phyloP scores from a whole-genome alignment of 2,329 filamentous ascomycete genomes.

The Paracoccidioides brasiliensis region DNA sequence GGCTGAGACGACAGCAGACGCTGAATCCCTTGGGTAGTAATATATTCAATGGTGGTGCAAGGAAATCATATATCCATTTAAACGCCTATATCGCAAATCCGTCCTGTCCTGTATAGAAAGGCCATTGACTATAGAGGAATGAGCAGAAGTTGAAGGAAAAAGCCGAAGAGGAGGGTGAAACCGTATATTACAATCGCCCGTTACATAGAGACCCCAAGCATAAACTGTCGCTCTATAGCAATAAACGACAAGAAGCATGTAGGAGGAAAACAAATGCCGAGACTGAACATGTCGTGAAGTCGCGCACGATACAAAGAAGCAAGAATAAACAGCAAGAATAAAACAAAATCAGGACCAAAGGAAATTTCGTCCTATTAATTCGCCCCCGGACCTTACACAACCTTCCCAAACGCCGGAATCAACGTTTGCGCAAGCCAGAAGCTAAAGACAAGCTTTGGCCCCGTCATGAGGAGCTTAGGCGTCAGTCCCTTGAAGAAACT shows the following conservation, averaged over 20 bases:
- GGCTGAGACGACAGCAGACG: too few relatives aligned
- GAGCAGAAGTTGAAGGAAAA: not conserved
- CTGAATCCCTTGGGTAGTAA: too few relatives aligned
- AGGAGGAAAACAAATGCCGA: not conserved
- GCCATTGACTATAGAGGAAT: too few relatives aligned
- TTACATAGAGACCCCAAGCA: not conserved
- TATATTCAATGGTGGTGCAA: too few relatives aligned
- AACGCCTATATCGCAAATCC: too few relatives aligned
- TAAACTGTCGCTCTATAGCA: not conserved
- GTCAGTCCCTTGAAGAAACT: conserved; percentile 97
- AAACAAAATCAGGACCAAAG: too few relatives aligned
- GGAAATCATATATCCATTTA: too few relatives aligned
- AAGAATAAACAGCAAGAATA: too few relatives aligned
- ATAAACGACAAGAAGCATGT: not conserved
- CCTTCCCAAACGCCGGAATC: conserved; percentile 77
- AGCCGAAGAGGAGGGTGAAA: not conserved
- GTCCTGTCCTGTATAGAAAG: too few relatives aligned
- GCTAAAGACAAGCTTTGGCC: conserved; percentile 96
- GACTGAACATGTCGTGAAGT: not conserved
- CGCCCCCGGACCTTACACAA: conserved; percentile 34
- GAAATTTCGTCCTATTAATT: too few relatives aligned
- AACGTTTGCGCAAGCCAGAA: conserved; percentile 99
- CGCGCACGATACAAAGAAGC: not conserved
- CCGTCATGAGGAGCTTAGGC: conserved; percentile 97
- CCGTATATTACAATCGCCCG: not conserved